phyloP scores from a whole-genome alignment of 1,284 basidiomycete species.

The Dichomitus squalens region DNA sequence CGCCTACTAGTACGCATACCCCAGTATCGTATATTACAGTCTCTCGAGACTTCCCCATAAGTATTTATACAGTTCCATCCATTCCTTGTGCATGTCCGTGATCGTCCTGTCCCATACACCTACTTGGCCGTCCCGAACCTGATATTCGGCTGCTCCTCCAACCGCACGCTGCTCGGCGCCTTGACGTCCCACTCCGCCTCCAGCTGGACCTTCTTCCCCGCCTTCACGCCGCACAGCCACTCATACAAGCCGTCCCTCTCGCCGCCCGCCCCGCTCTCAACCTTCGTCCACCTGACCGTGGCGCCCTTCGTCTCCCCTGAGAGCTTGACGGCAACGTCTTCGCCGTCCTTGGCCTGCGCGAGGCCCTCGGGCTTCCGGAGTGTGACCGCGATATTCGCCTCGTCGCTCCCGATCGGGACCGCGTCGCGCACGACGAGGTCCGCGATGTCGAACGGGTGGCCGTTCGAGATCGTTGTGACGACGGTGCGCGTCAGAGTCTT shows the following conservation, averaged over 20 bases:
- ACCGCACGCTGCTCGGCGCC: neutral
- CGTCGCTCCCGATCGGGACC: constrained; percentile 45
- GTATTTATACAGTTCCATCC: too few species aligned
- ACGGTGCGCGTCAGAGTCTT: constrained; percentile 47
- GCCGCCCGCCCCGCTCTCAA: constrained; percentile 22
- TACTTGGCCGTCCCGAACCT: neutral
- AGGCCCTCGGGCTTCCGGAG: constrained; percentile 50
- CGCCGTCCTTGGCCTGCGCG: constrained; percentile 45
- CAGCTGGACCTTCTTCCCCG: constrained; percentile 38
- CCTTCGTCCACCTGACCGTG: constrained; percentile 30
- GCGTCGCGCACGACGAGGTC: constrained; percentile 50
- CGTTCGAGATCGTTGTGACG: constrained; percentile 48
- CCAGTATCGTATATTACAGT: too few species aligned
- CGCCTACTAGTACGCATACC: too few species aligned
- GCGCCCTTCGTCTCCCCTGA: neutral
- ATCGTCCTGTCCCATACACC: too few species aligned
- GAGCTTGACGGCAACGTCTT: constrained; percentile 35
- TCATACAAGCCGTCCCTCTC: constrained; percentile 33
- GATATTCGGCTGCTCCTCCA: constrained; percentile 1
- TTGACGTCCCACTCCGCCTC: constrained; percentile 32
- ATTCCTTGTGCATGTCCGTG: too few species aligned
- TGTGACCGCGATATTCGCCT: constrained; percentile 45
- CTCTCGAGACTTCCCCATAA: too few species aligned
- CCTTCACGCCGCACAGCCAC: constrained; percentile 30
- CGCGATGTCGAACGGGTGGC: constrained; percentile 45